Base-by-base conservation (phyloP, 2,329 filamentous ascomycete genomes). In the Alternaria longipes region DNA sequence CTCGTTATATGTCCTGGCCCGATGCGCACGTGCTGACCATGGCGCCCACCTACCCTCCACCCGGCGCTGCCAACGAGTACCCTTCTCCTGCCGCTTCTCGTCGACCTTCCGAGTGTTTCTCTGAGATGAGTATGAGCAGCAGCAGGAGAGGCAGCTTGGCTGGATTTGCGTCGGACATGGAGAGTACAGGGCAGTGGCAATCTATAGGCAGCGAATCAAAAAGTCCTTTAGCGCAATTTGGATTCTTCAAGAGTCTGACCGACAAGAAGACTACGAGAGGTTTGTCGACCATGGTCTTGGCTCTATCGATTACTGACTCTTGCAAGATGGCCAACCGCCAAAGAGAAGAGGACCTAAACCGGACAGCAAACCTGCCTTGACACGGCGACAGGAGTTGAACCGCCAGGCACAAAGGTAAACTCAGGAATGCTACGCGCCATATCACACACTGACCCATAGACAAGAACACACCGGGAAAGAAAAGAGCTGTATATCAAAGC, bases 401-500 rank as follows among this genome's bases (percentile, higher is more conserved):
- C 88, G 95, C 65, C 94, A 98, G 81, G 95, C 95, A 30, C 95
- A 98, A 80, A 90, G 94, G 94, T 96, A 87, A 8, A 55, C n/a
- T 42, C 11, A 50, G 34, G 24, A 16, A 16, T 28, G 26, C 32
- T 12, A 44, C 47, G 40, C 16, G 1, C 26, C 30, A 28, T 38
- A 20, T 46, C 42, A 24, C 32, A 16, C 16, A 42, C 67, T 76
- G 34, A 75, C 59, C 52, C 59, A 56, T 20, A 4, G 8, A 16
- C 0, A 75, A 97, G 95, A 75, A 98, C 95, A 18, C 95, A 99
- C 80, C 93, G 95, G 57, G 95, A 98, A 81, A 89, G 95, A 68
- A 98, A 98, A 79, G 95, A 98, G 80, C 86, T 93, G 71, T 98
- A 98, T 78, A 96, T 97, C 83, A 96, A 96, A 79, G 89, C 91